Base-by-base conservation (phyloP, 108 stramenopile genomes). In the Fragilaria crotonensis region DNA sequence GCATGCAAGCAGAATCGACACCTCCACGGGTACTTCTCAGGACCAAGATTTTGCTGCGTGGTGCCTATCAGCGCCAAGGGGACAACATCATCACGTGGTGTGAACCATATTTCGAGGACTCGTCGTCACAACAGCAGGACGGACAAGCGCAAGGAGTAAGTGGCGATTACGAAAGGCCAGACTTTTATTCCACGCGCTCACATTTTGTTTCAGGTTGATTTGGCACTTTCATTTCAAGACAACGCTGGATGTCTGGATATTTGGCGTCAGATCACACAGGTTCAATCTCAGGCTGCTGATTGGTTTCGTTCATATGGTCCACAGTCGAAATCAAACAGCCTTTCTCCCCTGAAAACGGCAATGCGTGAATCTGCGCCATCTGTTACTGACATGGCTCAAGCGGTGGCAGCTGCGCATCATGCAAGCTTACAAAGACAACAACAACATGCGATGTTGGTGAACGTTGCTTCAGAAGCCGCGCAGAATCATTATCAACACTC, bases 21-120 rank as follows among this genome's bases (percentile, higher is more conserved):
- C 11, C 62, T 48, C 20, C 59, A 51, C 19, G 51, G 20, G 83
- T 93, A n/a, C 53, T 93, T 23, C 54, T 93, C 32, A 57, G 86
- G 59, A 89, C 91, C 4, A 61, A 81, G 41, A 85, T 93, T 25
- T 70, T 93, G 51, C 55, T 93, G 21, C 63, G 84, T 14, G 86
- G 85, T 45, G 83, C 84, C 7, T 93, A 93, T 68, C 91, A 89
- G 68, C 72, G 91, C 27, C 91, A 93, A 59, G 91, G 91, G 31
- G 88, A 89, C 25, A 89, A 93, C 62, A 93, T 93, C 50, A 89
- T 93, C 60, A 93, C 91, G 14, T 93, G 91, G 91, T 88, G 87
- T 61, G 91, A 93, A 62, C 88, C 91, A 17, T 86, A 73, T 60
- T 67, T 62, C 31, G 57, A 33, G n/a, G 53, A 54, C 27, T 33